Conservation (phyloP, 1,284 basidiomycete species). For the Ganoderma meredithae region DNA sequence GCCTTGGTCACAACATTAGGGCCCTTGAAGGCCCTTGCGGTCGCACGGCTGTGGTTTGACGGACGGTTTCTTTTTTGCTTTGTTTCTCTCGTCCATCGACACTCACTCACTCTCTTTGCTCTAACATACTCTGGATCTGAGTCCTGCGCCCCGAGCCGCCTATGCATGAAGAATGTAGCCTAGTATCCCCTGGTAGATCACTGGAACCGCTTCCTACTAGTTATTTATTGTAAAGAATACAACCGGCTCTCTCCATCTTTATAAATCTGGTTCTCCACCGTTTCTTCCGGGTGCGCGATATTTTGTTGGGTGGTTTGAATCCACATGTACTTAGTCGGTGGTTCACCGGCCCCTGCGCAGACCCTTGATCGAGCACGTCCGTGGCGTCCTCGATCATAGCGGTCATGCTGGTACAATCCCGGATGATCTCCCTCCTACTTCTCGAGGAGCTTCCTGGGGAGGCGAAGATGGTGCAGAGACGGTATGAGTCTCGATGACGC, state of each 20-base stretch:
- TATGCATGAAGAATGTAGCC: constrained; percentile 35
- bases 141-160: constrained; percentile 8
- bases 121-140: constrained; percentile 9
- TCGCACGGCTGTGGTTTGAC: constrained; percentile 5
- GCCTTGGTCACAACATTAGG: constrained; percentile 4
- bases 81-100: neutral
- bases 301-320: neutral
- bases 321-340: neutral
- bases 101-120: constrained; percentile 6
- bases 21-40: constrained; percentile 2
- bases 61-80: neutral
- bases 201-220: constrained; percentile 27
- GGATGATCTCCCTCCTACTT: neutral
- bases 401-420: neutral
- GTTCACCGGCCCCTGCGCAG: neutral
- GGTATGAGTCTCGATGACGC: neutral
- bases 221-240: constrained; percentile 39
- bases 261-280: neutral
- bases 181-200: constrained; percentile 38
- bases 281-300: neutral
- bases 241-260: neutral
- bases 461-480: neutral
- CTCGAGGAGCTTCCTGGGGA: neutral
- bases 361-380: neutral
- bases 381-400: neutral